Conservation (phyloP, 495 filamentous ascomycete species). For the Tuber aestivum region DNA sequence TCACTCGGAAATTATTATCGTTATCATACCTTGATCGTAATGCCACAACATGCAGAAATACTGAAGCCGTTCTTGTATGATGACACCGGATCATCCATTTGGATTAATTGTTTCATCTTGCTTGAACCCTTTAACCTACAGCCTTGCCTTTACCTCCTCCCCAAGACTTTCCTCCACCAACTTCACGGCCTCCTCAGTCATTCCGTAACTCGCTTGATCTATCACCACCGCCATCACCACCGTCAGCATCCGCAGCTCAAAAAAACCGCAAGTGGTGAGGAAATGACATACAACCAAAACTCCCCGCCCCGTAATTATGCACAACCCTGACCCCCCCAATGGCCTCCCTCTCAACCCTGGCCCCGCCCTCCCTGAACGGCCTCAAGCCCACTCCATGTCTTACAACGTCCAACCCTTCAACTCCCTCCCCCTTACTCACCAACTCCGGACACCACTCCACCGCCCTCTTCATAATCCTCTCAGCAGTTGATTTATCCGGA, state of each 20-base stretch:
- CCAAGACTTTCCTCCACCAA: conserved; percentile 57
- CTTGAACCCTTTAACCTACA: not conserved
- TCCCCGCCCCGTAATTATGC: conserved; percentile 95
- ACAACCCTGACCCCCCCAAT: conserved; percentile 66
- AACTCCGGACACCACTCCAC: conserved; percentile 67
- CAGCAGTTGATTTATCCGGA: conserved; percentile 72
- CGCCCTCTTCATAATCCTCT: conserved; percentile 81
- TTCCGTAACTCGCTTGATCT: conserved; percentile 84
- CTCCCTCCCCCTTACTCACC: conserved; percentile 62
- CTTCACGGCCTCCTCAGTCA: conserved; percentile 61
- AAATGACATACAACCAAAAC: conserved; percentile 57
- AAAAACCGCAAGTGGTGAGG: not conserved
- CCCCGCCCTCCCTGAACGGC: conserved; percentile 67
- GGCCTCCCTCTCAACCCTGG: conserved; percentile 75
- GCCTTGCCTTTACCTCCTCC: not conserved
- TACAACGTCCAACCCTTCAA: conserved; percentile 75
- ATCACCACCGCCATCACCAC: conserved; percentile 34
- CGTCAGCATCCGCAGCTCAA: not conserved
- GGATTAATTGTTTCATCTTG: not conserved
- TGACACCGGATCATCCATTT: not conserved
- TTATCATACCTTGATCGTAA: not conserved
- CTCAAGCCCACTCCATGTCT: conserved; percentile 83
- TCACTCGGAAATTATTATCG: not conserved
- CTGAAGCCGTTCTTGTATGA: not conserved
- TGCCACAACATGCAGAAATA: not conserved